Percentiles rank a stretch among this genome's conserved stretches.
These are phyloP conservation scores for Ustilago trichophora DNA, from an alignment of 1,284 basidiomycete genomes.

Conservation along the genomic window DNA sequence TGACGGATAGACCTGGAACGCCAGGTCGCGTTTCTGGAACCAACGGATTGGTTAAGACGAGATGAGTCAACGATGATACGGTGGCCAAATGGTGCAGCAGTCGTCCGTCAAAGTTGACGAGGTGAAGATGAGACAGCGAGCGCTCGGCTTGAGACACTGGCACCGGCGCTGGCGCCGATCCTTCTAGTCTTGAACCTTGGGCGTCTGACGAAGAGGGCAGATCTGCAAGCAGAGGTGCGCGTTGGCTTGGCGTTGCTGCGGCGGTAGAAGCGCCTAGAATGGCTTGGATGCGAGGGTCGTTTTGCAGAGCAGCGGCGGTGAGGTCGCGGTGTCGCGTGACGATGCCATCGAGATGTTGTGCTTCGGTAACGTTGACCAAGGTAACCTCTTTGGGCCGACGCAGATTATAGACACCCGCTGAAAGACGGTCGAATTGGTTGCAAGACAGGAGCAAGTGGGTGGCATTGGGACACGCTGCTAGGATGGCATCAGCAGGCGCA, in stretches of 20 bases:
- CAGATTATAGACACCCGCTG: slow-evolving; percentile 12
- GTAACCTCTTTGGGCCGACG: slow-evolving; percentile 19
- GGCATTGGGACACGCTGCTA: slow-evolving; percentile 22
- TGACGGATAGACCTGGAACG: slow-evolving; percentile 22
- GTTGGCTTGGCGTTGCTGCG: no score
- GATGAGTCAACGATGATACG: slow-evolving; percentile 31
- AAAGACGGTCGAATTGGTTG: slow-evolving; percentile 4
- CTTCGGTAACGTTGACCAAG: slow-evolving; percentile 18
- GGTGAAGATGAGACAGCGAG: slow-evolving; percentile 38
- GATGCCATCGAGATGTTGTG: slow-evolving; percentile 24
- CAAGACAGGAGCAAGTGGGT: slow-evolving; percentile 36
- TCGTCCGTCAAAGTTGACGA: slow-evolving; percentile 39
- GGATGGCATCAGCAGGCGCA: slow-evolving; percentile 18
- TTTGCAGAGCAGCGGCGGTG: slow-evolving; percentile 24
- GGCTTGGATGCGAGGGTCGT: slow-evolving; percentile 29
- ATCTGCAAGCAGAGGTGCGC: no score
- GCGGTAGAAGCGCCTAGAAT: slow-evolving; percentile 10
- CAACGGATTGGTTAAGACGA: slow-evolving; percentile 36
- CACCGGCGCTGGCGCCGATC: background rate
- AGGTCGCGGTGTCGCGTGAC: slow-evolving; percentile 36
- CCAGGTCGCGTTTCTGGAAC: slow-evolving; percentile 15
- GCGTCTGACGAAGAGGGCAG: background rate
- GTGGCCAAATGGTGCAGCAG: slow-evolving; percentile 38
- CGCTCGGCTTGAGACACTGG: slow-evolving; percentile 1
- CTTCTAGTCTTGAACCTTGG: background rate